These are phyloP conservation scores for Aspergillus flavus DNA, from an alignment of 2,329 filamentous ascomycete genomes.

Conservation along the genomic window DNA sequence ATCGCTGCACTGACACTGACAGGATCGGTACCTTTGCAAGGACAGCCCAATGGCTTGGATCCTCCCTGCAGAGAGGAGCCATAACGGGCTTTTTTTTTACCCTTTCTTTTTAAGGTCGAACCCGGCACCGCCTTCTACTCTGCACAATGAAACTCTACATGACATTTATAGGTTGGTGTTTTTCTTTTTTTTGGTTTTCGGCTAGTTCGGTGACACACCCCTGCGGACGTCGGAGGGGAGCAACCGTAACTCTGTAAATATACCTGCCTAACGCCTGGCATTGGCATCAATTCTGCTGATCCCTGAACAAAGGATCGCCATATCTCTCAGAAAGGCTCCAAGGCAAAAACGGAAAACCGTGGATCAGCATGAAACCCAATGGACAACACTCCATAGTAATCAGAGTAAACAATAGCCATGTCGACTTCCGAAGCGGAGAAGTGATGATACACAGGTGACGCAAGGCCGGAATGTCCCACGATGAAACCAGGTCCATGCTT, in stretches of 20 bases:
- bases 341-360: neutral
- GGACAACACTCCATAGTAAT: neutral
- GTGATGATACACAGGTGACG: constrained; percentile 1
- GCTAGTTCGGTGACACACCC: neutral
- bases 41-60: neutral
- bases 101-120: neutral
- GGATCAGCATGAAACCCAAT: neutral
- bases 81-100: neutral
- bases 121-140: neutral
- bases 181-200: neutral
- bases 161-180: neutral
- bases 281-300: neutral
- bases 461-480: constrained; percentile 1
- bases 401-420: neutral
- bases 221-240: neutral
- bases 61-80: neutral
- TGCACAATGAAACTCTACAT: neutral
- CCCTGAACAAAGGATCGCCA: neutral
- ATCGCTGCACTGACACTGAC: constrained; percentile 2
- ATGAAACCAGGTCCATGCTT: neutral
- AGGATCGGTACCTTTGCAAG: neutral
- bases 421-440: neutral
- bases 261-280: neutral
- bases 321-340: neutral
- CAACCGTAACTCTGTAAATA: neutral